Base-by-base conservation (phyloP, 768 basidiomycete species). In the Tylopilus sp. region DNA sequence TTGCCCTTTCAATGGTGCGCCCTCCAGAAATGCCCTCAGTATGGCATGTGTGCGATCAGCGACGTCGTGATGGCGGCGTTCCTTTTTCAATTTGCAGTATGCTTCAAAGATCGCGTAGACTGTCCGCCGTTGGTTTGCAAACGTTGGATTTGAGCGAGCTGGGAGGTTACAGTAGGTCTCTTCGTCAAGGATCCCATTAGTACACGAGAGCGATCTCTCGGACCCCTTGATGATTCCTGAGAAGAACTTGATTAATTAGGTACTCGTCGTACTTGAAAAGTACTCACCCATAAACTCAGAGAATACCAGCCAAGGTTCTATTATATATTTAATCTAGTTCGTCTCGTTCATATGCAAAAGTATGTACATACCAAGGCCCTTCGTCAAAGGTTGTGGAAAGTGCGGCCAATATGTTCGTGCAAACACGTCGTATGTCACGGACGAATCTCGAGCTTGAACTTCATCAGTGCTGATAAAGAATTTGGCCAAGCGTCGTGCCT, bases 151-250 rank as follows among this genome's bases (percentile, higher is more conserved):
- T 0, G 73, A 70, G 3, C 85, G 76, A 40, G 72, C 57, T 40
- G 83, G 79, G 22, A 83, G 71, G 30, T 59, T 57, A 35, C 70
- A 59, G 58, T 88, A 88, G 0, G 70, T n/a, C 1, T 62, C 53
- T 31, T 66, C 63, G 44, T 77, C 73, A 4, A 88, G 69, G 61
- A 68, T 74, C 3, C 76, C 66, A 3, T 62, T 56, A 2, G 59
- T 61, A 46, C 57, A 67, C 0, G 49, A 48, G 8, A 81, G 49
- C 0, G 83, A 70, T 42, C 69, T 67, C 60, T 87, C 84, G 0
- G 86, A 85, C n/a, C 87, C 86, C 58, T 80, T 77, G 54, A 89
- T 82, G 6, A 84, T 78, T 28, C 85, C 85, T 63, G 18, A 22
- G 20, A 38, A 26, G 22, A 13, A 38, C 30, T 42, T 42, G 9